These are phyloP conservation scores for Saccharomycopsis fermentans DNA, from an alignment of 805 yeast species.

Conservation along the genomic window DNA sequence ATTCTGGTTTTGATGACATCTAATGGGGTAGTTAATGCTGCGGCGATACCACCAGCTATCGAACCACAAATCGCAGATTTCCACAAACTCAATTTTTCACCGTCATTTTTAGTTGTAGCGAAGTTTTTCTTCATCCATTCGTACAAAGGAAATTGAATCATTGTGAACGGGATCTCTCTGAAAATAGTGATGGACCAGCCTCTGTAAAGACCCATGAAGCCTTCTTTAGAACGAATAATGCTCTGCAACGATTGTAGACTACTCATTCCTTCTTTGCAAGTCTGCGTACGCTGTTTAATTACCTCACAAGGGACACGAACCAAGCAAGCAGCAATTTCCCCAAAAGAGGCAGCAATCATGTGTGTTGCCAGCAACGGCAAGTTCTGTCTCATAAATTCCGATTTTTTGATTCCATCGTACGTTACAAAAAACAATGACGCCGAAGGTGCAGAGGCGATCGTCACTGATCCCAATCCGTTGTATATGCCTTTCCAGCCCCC, in stretches of 20 bases:
- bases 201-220: slow-evolving; percentile 73
- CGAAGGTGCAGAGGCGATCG: slow-evolving; percentile 89
- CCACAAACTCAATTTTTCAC: slow-evolving; percentile 14
- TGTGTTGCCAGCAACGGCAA: slow-evolving; percentile 38
- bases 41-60: slow-evolving; percentile 77
- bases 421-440: slow-evolving; percentile 73
- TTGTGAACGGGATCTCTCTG: slow-evolving; percentile 94
- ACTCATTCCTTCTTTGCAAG: slow-evolving; percentile 37
- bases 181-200: slow-evolving; percentile 90
- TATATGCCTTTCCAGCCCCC: slow-evolving; percentile 94
- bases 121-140: slow-evolving; percentile 64
- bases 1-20: slow-evolving; percentile 77
- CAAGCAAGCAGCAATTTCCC: slow-evolving; percentile 88
- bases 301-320: slow-evolving; percentile 97
- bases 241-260: slow-evolving; percentile 61
- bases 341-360: slow-evolving; percentile 80
- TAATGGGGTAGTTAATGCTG: slow-evolving; percentile 71
- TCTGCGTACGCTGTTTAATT: slow-evolving; percentile 88
- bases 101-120: slow-evolving; percentile 32
- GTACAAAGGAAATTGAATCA: slow-evolving; percentile 91
- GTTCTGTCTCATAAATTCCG: slow-evolving; percentile 19
- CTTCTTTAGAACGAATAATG: slow-evolving; percentile 60
- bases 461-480: slow-evolving; percentile 85
- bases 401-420: slow-evolving; percentile 62
- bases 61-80: slow-evolving; percentile 83